Conservation (phyloP, 2,329 filamentous ascomycete species). For the Xylaria arbuscula region DNA sequence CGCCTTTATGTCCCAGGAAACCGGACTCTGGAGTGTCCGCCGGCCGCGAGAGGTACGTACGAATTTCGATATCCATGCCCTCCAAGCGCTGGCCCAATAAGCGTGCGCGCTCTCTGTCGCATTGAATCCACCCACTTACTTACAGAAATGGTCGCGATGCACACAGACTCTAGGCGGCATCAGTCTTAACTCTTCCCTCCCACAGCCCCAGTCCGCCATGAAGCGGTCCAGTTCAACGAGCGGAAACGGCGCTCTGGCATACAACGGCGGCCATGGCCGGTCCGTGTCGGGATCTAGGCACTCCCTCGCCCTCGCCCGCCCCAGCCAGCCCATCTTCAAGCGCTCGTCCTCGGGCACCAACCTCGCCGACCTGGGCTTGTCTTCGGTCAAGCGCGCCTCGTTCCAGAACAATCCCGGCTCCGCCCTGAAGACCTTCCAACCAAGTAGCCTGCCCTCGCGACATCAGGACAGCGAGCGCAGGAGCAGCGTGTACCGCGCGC, state of each 20-base stretch:
- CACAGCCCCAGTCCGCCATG: constrained; percentile 91
- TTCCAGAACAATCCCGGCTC: constrained; percentile 72
- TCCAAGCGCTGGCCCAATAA: constrained; percentile 33
- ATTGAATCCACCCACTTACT: constrained; percentile 36
- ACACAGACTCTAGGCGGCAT: constrained; percentile 85
- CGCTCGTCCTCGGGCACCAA: constrained; percentile 86
- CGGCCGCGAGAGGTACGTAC: constrained; percentile 84
- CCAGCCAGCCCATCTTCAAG: constrained; percentile 87
- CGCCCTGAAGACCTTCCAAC: constrained; percentile 77
- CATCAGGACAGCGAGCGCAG: constrained; percentile 69
- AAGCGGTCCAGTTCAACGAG: constrained; percentile 88
- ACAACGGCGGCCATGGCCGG: constrained; percentile 78
- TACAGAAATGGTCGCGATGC: constrained; percentile 36
- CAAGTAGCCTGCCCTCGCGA: constrained; percentile 59
- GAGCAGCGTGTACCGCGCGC: constrained; percentile 82
- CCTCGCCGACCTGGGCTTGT: constrained; percentile 80
- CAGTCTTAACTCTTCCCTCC: constrained; percentile 84
- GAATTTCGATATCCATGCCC: constrained; percentile 27
- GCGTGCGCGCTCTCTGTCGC: constrained; percentile 28
- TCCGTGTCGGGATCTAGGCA: constrained; percentile 85
- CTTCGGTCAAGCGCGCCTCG: constrained; percentile 86
- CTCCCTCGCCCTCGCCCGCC: constrained; percentile 84
- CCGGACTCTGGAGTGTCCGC: constrained; percentile 89
- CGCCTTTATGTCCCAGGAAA: constrained; percentile 82
- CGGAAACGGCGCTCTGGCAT: constrained; percentile 71